Percentiles rank a stretch among this genome's conserved stretches.
These are phyloP conservation scores for Leccinellum luteum DNA, from an alignment of 768 basidiomycete species.

Conservation along the genomic window DNA sequence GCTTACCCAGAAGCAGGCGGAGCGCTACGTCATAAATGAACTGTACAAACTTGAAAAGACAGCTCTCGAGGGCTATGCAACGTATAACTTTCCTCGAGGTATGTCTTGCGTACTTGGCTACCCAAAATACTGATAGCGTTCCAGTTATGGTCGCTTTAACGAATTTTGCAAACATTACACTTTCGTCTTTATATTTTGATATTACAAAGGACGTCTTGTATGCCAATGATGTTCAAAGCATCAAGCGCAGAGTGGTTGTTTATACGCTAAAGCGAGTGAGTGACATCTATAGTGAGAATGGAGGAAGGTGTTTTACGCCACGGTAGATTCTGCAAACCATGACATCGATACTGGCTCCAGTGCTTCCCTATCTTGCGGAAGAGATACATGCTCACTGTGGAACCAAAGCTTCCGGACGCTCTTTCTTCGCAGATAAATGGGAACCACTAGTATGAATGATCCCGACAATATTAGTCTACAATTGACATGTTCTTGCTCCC, in stretches of 20 bases:
- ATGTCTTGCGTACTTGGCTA: background rate
- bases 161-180: constrained; percentile 76
- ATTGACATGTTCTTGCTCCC: background rate
- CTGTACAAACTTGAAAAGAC: constrained; percentile 67
- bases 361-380: constrained; percentile 88
- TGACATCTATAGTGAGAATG: background rate
- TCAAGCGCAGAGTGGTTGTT: constrained; percentile 61
- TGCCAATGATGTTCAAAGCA: constrained; percentile 51
- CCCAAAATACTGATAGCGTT: constrained; percentile 2
- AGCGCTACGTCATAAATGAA: constrained; percentile 85
- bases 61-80: constrained; percentile 65
- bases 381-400: constrained; percentile 57
- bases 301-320: background rate
- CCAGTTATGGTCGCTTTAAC: constrained; percentile 70
- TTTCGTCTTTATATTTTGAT: constrained; percentile 92
- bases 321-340: constrained; percentile 63
- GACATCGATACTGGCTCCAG: constrained; percentile 73
- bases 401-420: constrained; percentile 31
- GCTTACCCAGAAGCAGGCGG: constrained; percentile 50
- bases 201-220: constrained; percentile 90
- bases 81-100: constrained; percentile 86
- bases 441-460: constrained; percentile 51
- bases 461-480: background rate
- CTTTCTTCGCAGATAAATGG: constrained; percentile 78
- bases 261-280: constrained; percentile 70